Evolutionary conservation across 768 basidiomycete genomes (phyloP), one percentile per base, ranked within the genome.

Genomic region (Cantharellus cinnabarinus): DNA sequence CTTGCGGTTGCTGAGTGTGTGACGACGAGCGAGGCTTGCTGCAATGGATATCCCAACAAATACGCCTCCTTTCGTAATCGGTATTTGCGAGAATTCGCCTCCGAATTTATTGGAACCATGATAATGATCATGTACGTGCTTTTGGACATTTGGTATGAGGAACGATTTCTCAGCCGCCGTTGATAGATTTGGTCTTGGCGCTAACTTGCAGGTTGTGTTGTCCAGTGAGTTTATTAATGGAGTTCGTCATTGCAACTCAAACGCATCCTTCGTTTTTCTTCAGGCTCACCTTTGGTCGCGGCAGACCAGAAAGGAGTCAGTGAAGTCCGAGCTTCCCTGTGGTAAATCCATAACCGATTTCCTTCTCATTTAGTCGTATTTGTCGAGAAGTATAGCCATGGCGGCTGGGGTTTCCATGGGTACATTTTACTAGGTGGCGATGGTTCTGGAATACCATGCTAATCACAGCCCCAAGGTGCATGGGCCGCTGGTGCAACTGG

Each of bases 71-170:
- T 34, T 41, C 10, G 57, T 15, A 61, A 42, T 14, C 50, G 59
- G 14, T 65, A 66, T 51, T 65, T 82, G 42, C 73, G 77, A 60
- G 81, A 84, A 67, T 76, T 79, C 14, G 75, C 73, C 40, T 82
- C 80, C 15, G 82, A 83, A 67, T 81, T 82, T 63, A 64, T 82
- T 51, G 81, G 81, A n/a, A 73, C 75, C 4, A 75, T 75, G 65
- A 70, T 82, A 39, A 69, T 83, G 4, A 70, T 80, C 59, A 75
- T 81, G 52, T 54, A 54, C 35, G 52, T 54, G 52, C 7, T 54
- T 37, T 37, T 10, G 7, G 52, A 37, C 35, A 54, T 10, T 10
- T 10, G 10, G 35, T 1, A 7, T 7, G 10, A 7, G 7, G 38
- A 7, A 14, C 7, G 14, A 10, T 37, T 10, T 37, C 14, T 37